Evolutionary conservation across 164 flowering plant species (phyloP).

Genomic region (Aristolochia contorta): DNA sequence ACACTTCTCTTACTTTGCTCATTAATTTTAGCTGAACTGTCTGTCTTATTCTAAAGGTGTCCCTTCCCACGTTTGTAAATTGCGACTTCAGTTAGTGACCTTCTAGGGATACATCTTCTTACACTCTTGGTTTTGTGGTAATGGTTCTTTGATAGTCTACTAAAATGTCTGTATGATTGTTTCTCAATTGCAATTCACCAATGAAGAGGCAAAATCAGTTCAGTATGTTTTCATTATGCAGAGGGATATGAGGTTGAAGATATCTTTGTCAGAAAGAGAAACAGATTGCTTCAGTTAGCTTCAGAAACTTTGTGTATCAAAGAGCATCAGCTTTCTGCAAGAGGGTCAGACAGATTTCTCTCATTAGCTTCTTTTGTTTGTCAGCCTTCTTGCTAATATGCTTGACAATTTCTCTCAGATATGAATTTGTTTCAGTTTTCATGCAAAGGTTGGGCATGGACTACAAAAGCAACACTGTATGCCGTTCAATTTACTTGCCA

Average conservation of each 20-base stretch:
- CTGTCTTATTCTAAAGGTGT: too few relatives aligned
- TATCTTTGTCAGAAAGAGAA: conserved; percentile 1
- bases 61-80: too few relatives aligned
- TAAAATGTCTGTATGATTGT: too few relatives aligned
- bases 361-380: background rate
- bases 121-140: too few relatives aligned
- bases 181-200: background rate
- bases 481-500: background rate
- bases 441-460: background rate
- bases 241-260: background rate
- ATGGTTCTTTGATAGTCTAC: too few relatives aligned
- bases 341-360: background rate
- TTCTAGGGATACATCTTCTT: too few relatives aligned
- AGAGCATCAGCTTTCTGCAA: background rate
- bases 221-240: background rate
- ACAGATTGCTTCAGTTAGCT: background rate
- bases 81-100: too few relatives aligned
- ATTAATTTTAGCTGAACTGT: too few relatives aligned
- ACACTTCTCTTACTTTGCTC: too few relatives aligned
- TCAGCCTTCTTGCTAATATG: background rate
- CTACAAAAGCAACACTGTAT: background rate
- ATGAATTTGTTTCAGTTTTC: background rate
- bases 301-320: background rate
- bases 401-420: background rate
- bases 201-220: background rate